Evolutionary conservation across 441 rosid genomes (phyloP), one percentile per base, ranked within the genome.

Genomic region (Erodium chrysanthum): DNA sequence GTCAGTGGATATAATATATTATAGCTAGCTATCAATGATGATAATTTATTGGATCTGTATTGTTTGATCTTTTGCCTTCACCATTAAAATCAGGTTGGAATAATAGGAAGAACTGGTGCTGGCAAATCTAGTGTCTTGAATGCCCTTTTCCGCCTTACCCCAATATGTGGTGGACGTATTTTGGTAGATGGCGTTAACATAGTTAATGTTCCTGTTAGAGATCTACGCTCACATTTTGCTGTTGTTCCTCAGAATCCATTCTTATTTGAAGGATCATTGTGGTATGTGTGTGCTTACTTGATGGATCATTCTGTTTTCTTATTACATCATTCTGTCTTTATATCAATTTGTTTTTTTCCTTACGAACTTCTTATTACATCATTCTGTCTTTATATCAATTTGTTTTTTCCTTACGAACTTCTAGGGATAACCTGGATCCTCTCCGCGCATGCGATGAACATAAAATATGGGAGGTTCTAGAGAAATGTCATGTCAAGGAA

Each of bases 161-260:
- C 89, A 42, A 74, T 91, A 71, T 81, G 84, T 52, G 67, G 77
- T 29, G 99, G 97, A 67, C 69, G 72, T 72, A 84, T 94, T 78
- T 67, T 82, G 73, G 96, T 94, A 31, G 99, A 91, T 82, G 87
- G 90, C 58, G 62, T 86, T 44, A 79, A 87, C 79, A 87, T 94
- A 79, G 71, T 48, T 67, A 76, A 83, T 75, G 71, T 85, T 81
- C 89, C 92, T 2, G 78, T 87, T 64, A 82, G 94, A 86, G 91
- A 94, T 78, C 94, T 94, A 21, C 94, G 97, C 66, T 76, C 84
- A 68, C 81, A 70, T 73, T 79, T 94, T n/a, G 82, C 91, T 69
- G 84, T 89, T 84, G 99, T 94, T 66, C 99, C 97, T 66, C 99
- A 94, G 71, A 91, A 84, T 73, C 96, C 99, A 46, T 94, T 89